Percentiles rank a stretch among this genome's conserved stretches.
Conservation (phyloP, 306 rosid species). For the Luffa acutangula region DNA sequence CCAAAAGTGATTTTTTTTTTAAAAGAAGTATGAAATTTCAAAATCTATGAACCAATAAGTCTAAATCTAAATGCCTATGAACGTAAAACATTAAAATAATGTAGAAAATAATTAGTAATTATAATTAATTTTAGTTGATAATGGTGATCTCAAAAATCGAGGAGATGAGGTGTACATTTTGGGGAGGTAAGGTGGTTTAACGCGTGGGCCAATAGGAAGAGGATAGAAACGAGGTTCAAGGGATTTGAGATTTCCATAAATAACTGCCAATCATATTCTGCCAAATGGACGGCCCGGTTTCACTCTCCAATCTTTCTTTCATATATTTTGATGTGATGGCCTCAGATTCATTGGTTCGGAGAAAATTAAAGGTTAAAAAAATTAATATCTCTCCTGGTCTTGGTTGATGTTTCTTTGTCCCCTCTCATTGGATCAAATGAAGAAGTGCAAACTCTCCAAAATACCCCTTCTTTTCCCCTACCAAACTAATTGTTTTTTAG, state of each 20-base stretch:
- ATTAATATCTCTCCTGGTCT: neutral
- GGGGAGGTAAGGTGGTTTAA: neutral
- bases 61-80: neutral
- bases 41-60: neutral
- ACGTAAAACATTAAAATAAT: neutral
- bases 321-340: neutral
- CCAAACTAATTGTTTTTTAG: neutral
- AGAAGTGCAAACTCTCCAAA: neutral
- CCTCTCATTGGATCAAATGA: neutral
- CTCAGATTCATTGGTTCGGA: neutral
- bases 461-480: neutral
- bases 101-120: neutral
- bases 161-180: slow-evolving; percentile 1
- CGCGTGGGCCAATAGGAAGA: slow-evolving; percentile 3
- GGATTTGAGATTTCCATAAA: neutral
- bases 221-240: neutral
- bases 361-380: neutral
- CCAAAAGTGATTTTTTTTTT: too few species aligned
- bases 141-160: neutral
- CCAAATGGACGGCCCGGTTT: slow-evolving; percentile 4
- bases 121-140: neutral
- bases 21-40: neutral
- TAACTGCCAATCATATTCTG: neutral
- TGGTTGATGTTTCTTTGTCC: neutral
- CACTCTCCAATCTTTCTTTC: neutral